A percentile compares a stretch with the other conserved stretches of the same genome.
Conservation (phyloP, 2,329 filamentous ascomycete species). For the Colletotrichum ledebouriae region DNA sequence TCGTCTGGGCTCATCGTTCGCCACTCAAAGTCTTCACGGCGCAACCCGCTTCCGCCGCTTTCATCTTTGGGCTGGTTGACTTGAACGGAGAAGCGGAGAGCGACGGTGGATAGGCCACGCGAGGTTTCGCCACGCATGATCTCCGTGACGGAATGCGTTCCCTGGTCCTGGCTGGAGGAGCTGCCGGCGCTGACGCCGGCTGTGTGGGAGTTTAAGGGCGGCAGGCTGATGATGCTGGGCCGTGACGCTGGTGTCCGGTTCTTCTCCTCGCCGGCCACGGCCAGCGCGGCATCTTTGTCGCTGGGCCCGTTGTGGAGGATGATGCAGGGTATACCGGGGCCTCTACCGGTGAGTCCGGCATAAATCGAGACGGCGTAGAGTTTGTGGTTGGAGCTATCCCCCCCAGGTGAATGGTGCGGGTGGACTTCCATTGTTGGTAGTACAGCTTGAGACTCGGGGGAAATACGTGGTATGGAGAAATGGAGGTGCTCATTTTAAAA, state of each 20-base stretch:
- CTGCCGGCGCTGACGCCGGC: background rate
- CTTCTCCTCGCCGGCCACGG: slow-evolving; percentile 2
- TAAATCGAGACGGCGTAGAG: slow-evolving; percentile 14
- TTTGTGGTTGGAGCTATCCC: slow-evolving; percentile 10
- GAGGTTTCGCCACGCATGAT: slow-evolving; percentile 1
- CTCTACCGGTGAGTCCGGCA: background rate
- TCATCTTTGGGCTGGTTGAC: background rate
- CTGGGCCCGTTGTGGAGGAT: slow-evolving; percentile 21
- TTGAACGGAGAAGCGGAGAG: slow-evolving; percentile 21
- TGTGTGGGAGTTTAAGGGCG: background rate
- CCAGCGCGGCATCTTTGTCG: background rate
- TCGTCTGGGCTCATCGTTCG: background rate
- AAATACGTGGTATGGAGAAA: no score
- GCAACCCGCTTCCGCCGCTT: background rate
- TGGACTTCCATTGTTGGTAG: no score
- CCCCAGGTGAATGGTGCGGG: slow-evolving; percentile 20
- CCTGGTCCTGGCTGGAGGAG: background rate
- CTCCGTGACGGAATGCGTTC: background rate
- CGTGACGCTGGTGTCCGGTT: background rate
- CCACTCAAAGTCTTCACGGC: slow-evolving; percentile 26
- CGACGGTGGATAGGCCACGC: background rate
- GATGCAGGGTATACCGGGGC: background rate
- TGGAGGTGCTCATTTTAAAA: no score
- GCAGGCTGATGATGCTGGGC: background rate
- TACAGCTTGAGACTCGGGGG: no score